Conservation (phyloP, 2,329 filamentous ascomycete species). For the Aaosphaeria arxii region DNA sequence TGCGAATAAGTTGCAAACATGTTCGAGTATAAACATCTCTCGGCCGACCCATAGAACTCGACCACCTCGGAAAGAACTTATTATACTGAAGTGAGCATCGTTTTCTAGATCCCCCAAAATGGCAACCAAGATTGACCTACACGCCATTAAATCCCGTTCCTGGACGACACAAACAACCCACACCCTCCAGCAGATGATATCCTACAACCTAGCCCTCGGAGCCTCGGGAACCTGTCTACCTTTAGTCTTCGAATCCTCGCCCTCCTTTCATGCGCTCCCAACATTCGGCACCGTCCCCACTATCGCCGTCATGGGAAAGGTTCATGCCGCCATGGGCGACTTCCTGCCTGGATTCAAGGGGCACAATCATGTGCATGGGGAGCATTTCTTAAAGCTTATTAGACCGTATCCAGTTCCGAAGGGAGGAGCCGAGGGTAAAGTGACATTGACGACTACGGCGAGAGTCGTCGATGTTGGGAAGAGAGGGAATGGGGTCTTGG, state of each 20-base stretch:
- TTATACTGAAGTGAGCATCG: no score
- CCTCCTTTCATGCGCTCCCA: constrained; percentile 8
- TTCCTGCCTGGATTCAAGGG: constrained; percentile 11
- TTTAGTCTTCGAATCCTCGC: constrained; percentile 8
- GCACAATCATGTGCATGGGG: constrained; percentile 10
- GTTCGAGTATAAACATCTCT: no score
- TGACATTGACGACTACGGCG: constrained; percentile 6
- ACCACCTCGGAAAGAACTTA: no score
- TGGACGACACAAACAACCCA: constrained; percentile 9
- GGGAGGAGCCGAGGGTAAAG: neutral
- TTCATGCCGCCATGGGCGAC: constrained; percentile 6
- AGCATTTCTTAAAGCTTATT: constrained; percentile 6
- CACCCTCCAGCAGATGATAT: constrained; percentile 9
- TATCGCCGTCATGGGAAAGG: constrained; percentile 10
- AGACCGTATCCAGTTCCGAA: constrained; percentile 7
- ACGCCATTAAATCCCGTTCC: constrained; percentile 4
- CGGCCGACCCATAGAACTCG: no score
- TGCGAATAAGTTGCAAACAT: no score
- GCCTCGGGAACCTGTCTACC: constrained; percentile 5
- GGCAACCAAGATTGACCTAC: constrained; percentile 6
- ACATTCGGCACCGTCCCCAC: constrained; percentile 8
- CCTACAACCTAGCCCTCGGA: constrained; percentile 12
- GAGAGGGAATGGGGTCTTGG: constrained; percentile 4
- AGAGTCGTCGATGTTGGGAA: constrained; percentile 8
- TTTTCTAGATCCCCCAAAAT: neutral